phyloP scores from a whole-genome alignment of 257 asterid species.

The Jasminum sambac region DNA sequence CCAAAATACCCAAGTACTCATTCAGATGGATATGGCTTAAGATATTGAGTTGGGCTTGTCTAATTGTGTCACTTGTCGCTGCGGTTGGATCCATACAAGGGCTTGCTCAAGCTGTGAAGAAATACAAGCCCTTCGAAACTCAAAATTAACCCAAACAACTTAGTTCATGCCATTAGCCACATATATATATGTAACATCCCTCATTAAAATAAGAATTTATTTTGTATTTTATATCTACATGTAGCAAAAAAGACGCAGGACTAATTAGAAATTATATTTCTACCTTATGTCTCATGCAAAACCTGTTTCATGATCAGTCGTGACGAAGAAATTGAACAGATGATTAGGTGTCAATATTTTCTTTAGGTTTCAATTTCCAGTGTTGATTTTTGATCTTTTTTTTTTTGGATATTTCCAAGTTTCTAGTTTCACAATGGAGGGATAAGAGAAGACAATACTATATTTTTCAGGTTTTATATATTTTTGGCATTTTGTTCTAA shows the following conservation, averaged over 20 bases:
- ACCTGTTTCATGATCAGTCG: too few relatives aligned
- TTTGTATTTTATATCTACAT: not conserved
- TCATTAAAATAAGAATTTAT: not conserved
- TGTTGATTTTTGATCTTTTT: too few relatives aligned
- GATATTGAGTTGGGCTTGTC: slow-evolving; percentile 50
- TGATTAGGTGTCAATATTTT: too few relatives aligned
- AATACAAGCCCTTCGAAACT: slow-evolving; percentile 47
- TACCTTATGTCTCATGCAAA: too few relatives aligned
- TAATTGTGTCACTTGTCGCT: slow-evolving; percentile 52
- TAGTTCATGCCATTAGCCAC: not conserved
- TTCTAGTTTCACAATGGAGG: too few relatives aligned
- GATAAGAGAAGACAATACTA: too few relatives aligned
- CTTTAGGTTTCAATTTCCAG: too few relatives aligned
- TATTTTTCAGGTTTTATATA: too few relatives aligned
- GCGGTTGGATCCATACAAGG: slow-evolving; percentile 64
- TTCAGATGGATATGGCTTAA: slow-evolving; percentile 54
- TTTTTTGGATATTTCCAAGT: too few relatives aligned
- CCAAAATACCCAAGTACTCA: slow-evolving; percentile 46
- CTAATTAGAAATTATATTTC: not conserved
- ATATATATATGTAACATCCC: not conserved
- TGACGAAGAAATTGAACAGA: too few relatives aligned
- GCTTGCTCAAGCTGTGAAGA: slow-evolving; percentile 41
- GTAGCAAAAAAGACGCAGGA: not conserved
- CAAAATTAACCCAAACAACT: slow-evolving; percentile 1
- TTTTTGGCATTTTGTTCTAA: too few relatives aligned